phyloP scores from a whole-genome alignment of 371 early-diverging fungal species.

The Phascolomyces articulosus region DNA sequence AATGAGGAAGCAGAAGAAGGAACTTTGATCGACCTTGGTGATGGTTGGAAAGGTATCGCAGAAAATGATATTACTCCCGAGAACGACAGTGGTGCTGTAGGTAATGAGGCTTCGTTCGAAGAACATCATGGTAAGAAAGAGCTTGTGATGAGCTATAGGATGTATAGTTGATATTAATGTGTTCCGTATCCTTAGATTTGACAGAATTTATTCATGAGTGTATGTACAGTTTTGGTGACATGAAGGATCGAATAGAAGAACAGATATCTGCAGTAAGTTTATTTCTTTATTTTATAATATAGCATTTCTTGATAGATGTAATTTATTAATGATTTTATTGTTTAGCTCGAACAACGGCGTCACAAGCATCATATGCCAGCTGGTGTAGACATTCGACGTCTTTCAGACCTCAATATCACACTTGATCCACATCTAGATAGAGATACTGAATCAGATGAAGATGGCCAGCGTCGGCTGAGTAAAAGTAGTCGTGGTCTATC shows the following conservation, averaged over 20 bases:
- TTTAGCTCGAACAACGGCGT: constrained; percentile 38
- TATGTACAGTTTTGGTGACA: constrained; percentile 30
- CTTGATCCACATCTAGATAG: constrained; percentile 34
- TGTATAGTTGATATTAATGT: no score
- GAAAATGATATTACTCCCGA: constrained; percentile 18
- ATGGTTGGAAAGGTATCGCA: constrained; percentile 48
- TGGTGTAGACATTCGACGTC: constrained; percentile 30
- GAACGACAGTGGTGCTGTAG: neutral
- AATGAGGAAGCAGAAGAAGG: constrained; percentile 16
- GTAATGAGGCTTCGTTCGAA: neutral
- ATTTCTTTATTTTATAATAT: neutral
- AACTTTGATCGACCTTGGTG: constrained; percentile 42
- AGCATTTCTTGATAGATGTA: neutral
- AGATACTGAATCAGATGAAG: constrained; percentile 13
- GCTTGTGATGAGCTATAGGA: no score
- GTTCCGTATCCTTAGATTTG: constrained; percentile 17
- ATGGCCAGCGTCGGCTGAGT: neutral
- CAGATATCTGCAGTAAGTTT: constrained; percentile 22
- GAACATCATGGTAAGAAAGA: neutral
- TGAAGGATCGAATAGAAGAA: constrained; percentile 43
- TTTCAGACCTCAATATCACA: constrained; percentile 51
- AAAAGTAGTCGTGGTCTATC: neutral
- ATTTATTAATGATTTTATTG: neutral
- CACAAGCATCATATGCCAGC: constrained; percentile 29
- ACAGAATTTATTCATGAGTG: constrained; percentile 30